phyloP scores from a whole-genome alignment of 805 yeast genomes.

The Candida loeiensis region DNA sequence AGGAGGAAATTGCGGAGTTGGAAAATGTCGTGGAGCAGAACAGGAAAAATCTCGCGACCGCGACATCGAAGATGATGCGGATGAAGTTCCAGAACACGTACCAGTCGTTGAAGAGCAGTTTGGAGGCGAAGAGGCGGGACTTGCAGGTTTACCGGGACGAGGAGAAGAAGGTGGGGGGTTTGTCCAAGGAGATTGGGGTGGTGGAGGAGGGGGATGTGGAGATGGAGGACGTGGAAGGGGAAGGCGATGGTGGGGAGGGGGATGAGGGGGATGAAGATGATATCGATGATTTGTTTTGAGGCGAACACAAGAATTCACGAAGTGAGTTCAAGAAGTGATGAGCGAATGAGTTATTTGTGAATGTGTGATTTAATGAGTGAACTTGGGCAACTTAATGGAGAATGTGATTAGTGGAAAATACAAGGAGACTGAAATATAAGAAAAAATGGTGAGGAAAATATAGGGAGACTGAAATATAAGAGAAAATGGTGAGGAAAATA shows the following conservation, averaged over 20 bases:
- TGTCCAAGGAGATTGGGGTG: constrained; percentile 22
- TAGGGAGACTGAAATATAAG: no score
- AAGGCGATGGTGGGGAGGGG: constrained; percentile 15
- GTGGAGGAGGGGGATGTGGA: constrained; percentile 26
- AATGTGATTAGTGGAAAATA: no score
- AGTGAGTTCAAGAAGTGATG: no score
- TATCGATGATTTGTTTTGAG: constrained; percentile 36
- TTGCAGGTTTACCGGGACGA: constrained; percentile 36
- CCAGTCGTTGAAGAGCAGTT: constrained; percentile 70
- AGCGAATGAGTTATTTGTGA: no score
- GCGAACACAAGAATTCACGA: background rate
- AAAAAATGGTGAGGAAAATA: no score
- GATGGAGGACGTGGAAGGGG: constrained; percentile 23
- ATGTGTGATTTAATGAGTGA: no score
- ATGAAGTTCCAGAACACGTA: constrained; percentile 83
- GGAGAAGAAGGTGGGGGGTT: constrained; percentile 16
- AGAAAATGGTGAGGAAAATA: no score
- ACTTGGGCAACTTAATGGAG: no score
- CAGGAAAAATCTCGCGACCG: constrained; percentile 64
- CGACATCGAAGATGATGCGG: constrained; percentile 79
- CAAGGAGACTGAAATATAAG: no score
- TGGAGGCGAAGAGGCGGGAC: constrained; percentile 74
- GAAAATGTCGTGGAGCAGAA: constrained; percentile 74
- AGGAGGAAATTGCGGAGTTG: constrained; percentile 82
- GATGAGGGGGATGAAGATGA: constrained; percentile 30